These are phyloP conservation scores for Omphalea diandra DNA, from an alignment of 441 rosid species.

Conservation along the genomic window DNA sequence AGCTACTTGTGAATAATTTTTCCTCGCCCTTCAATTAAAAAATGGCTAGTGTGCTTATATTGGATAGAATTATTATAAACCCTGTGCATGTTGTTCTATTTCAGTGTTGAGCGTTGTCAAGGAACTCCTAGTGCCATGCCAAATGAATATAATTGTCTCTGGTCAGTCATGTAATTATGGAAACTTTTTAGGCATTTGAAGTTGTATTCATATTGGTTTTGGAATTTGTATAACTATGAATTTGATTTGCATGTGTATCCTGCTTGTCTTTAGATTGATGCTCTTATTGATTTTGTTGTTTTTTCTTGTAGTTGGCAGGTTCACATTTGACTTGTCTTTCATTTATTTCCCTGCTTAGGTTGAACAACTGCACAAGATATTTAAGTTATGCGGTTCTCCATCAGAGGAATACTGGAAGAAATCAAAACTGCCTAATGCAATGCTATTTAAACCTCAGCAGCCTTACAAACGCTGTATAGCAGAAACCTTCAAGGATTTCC, in stretches of 20 bases:
- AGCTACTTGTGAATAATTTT: not conserved
- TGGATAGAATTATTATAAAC: not conserved
- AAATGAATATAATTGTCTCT: not conserved
- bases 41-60: not conserved
- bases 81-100: not conserved
- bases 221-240: conserved; percentile 8
- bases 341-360: conserved; percentile 45
- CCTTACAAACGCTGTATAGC: conserved; percentile 68
- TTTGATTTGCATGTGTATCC: not conserved
- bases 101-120: not conserved
- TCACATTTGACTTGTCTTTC: conserved; percentile 18
- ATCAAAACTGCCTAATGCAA: conserved; percentile 74
- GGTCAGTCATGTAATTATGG: not conserved
- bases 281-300: not conserved
- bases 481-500: conserved; percentile 72
- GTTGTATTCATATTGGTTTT: not conserved
- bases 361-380: conserved; percentile 93
- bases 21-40: not conserved
- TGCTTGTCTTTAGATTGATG: not conserved
- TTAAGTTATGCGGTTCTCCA: conserved; percentile 88
- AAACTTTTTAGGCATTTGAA: not conserved
- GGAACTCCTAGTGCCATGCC: not conserved
- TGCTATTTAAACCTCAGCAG: conserved; percentile 74
- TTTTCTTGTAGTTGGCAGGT: conserved; percentile 7
- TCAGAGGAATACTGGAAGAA: conserved; percentile 90